Conservation (phyloP, 164 flowering plant genomes). For the Liriodendron chinense region DNA sequence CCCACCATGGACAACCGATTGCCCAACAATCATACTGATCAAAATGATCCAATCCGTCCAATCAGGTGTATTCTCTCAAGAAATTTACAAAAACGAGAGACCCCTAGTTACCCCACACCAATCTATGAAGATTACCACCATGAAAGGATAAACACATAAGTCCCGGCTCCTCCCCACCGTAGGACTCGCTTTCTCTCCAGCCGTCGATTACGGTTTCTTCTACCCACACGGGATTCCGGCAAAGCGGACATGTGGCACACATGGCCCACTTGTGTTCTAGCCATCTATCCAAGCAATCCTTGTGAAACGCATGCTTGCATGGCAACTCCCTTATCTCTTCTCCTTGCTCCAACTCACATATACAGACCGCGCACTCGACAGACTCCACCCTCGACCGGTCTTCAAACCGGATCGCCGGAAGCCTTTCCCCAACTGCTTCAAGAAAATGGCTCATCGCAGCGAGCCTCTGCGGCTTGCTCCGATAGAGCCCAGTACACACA, state of each 20-base stretch:
- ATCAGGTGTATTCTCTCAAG: not conserved
- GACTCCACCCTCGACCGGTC: not conserved
- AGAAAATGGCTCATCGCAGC: not conserved
- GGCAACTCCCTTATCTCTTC: conserved; percentile 4
- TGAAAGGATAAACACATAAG: conserved; percentile 28
- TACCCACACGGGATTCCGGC: conserved; percentile 22
- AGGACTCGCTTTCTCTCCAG: conserved; percentile 17
- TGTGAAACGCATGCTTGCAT: conserved; percentile 14
- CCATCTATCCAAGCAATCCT: conserved; percentile 13
- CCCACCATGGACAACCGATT: no score
- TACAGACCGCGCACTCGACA: conserved; percentile 10
- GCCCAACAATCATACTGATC: no score
- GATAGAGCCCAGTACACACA: not conserved
- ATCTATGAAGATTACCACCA: not conserved
- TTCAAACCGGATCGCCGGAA: not conserved
- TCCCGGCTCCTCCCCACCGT: conserved; percentile 31
- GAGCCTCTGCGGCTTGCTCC: no score
- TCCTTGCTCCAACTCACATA: conserved; percentile 9
- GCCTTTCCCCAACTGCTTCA: not conserved
- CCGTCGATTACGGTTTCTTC: not conserved
- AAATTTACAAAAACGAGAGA: not conserved
- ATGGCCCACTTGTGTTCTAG: not conserved
- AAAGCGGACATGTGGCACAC: conserved; percentile 2
- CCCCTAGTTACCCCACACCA: not conserved
- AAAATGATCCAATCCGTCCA: no score